Base-by-base conservation (phyloP, 192 early-diverging fungal genomes). In the Geranomyces variabilis region DNA sequence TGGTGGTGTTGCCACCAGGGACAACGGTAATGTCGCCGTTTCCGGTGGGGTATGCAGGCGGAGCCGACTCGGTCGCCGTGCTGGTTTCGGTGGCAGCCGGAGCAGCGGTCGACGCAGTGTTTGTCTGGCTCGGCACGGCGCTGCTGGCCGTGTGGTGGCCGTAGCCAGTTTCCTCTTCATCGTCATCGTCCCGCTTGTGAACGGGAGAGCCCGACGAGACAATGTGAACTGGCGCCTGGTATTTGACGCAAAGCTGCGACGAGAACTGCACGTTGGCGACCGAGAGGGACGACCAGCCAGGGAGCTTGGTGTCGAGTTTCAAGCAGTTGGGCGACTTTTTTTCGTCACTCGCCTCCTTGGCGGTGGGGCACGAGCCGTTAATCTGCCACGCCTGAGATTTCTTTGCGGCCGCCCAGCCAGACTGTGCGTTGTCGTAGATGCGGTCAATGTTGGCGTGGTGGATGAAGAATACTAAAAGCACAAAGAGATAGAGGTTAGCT, bases 401-500 rank as follows among this genome's bases (percentile, higher is more conserved):
- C 19, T 48, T 48, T 1, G 51, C 51, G 10, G 9, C 19, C 10
- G 29, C 34, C 67, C 67, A 69, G 33, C 24, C 47, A 22, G 21
- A 19, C 45, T 69, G 67, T 14, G 34, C 67, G 19, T 69, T 29
- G 49, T 53, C 67, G 26, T 34, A 69, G 51, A 57, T 31, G 22
- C 55, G 48, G 67, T 69, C 67, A 26, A 69, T 53, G 51, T 53
- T 53, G 51, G 51, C 51, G 24, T 53, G 51, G 51, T 53, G 51
- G 51, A 53, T 53, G 15, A 9, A 53, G 51, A 53, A 53, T 3
- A 53, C 36, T 41, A 41, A 10, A 41, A 41, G 10, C 36, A 41
- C 36, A 10, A 7, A 41, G 36, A 10, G 36, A 3, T 41, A 41
- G n/a, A n/a, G n/a, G n/a, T n/a, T n/a, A n/a, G n/a, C n/a, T n/a